These are phyloP conservation scores for Cercospora sp. DNA, from an alignment of 2,329 filamentous ascomycete species.

Conservation along the genomic window DNA sequence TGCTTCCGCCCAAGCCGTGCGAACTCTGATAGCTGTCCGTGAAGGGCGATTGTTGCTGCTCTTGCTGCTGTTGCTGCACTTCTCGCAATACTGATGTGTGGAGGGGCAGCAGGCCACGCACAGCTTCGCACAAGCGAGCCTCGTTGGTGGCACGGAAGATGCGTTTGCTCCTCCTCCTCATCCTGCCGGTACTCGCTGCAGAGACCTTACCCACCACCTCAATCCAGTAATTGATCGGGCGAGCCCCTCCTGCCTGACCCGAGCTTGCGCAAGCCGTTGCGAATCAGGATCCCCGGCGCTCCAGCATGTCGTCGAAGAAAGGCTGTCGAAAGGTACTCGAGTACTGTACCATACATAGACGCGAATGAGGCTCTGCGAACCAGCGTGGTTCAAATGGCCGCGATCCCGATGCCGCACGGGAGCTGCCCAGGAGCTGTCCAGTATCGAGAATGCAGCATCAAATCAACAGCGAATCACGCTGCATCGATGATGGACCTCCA, in stretches of 20 bases:
- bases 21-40: slow-evolving; percentile 11
- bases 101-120: background rate
- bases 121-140: background rate
- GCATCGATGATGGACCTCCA: background rate
- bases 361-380: background rate
- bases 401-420: background rate
- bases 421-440: background rate
- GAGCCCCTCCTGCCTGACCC: background rate
- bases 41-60: background rate
- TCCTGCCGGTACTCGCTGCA: slow-evolving; percentile 9
- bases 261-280: background rate
- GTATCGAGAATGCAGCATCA: background rate
- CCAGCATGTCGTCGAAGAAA: background rate
- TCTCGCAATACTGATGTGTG: background rate
- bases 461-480: background rate
- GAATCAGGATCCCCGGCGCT: background rate
- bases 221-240: slow-evolving; percentile 3
- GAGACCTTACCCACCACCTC: background rate
- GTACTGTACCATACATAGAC: background rate
- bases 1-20: background rate
- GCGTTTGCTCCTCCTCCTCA: background rate
- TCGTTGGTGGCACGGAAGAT: background rate
- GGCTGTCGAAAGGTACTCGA: background rate
- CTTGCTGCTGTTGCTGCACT: background rate
- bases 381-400: background rate